These are phyloP conservation scores for Selaginella moellendorffii DNA, from an alignment of 75 land plant genomes.

Conservation along the genomic window DNA sequence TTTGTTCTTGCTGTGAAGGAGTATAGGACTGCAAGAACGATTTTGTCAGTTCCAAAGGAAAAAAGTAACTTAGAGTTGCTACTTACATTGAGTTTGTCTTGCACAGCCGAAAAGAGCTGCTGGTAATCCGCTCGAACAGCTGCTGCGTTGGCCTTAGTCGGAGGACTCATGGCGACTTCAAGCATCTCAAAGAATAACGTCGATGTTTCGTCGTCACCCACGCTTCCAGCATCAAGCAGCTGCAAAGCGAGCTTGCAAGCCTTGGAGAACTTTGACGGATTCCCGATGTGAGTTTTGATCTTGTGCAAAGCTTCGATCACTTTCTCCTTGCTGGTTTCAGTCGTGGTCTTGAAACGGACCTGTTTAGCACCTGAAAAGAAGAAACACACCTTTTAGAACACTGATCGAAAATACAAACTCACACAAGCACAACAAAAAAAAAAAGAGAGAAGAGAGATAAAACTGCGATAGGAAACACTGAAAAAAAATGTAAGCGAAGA, in stretches of 20 bases:
- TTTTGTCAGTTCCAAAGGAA: too few species aligned
- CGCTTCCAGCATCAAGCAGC: slow-evolving; percentile 65
- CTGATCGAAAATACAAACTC: too few species aligned
- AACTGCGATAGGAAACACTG: too few species aligned
- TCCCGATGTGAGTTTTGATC: slow-evolving; percentile 75
- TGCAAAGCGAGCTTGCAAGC: slow-evolving; percentile 87
- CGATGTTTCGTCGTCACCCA: slow-evolving; percentile 40
- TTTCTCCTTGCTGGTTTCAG: too few species aligned
- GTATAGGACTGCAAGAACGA: slow-evolving; percentile 43
- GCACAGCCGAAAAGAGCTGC: slow-evolving; percentile 49
- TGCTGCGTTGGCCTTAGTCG: slow-evolving; percentile 43
- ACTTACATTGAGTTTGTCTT: too few species aligned
- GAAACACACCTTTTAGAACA: too few species aligned
- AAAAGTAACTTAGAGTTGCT: too few species aligned
- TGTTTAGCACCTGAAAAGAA: too few species aligned
- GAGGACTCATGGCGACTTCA: slow-evolving; percentile 61
- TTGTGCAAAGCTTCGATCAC: slow-evolving; percentile 80
- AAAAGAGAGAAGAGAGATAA: too few species aligned
- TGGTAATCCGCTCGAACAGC: slow-evolving; percentile 63
- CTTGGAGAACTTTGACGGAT: slow-evolving; percentile 56
- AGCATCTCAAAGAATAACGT: slow-evolving; percentile 57
- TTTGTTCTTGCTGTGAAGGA: slow-evolving; percentile 40
- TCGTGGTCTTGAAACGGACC: too few species aligned
- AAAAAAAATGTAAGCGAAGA: too few species aligned
- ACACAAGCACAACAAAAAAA: too few species aligned